Conservation (phyloP, 2,329 filamentous ascomycete genomes). For the Cercospora sp. region DNA sequence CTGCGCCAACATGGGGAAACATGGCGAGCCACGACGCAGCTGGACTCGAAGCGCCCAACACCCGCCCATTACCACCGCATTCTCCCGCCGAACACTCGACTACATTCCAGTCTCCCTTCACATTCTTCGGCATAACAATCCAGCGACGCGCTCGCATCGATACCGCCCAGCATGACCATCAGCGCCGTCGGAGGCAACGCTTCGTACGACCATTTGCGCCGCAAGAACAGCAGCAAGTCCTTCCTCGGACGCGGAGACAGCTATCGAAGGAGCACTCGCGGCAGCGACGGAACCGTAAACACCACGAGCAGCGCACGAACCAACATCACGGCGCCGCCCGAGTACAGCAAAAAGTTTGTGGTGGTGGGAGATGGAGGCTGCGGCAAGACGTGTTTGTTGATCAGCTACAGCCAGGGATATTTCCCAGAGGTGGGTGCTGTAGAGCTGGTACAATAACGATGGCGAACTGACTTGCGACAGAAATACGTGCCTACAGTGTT, state of each 20-base stretch:
- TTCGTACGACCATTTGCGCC: conserved; percentile 59
- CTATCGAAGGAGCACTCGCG: conserved; percentile 43
- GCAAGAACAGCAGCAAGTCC: conserved; percentile 51
- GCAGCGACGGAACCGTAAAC: conserved; percentile 87
- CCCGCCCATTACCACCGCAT: neutral
- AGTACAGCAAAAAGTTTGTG: conserved; percentile 98
- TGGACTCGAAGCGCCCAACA: neutral
- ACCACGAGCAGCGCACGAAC: conserved; percentile 76
- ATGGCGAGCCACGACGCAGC: neutral
- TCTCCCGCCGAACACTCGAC: neutral
- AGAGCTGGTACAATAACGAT: conserved; percentile 8
- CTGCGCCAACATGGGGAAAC: neutral
- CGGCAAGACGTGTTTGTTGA: conserved; percentile 96
- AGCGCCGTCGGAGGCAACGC: conserved; percentile 37
- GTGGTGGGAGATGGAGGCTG: conserved; percentile 97
- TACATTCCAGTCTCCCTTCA: conserved; percentile 13
- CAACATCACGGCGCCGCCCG: conserved; percentile 82
- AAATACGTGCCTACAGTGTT: conserved; percentile 99
- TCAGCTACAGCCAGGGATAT: conserved; percentile 98
- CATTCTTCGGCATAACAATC: conserved; percentile 17
- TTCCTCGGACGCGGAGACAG: conserved; percentile 39
- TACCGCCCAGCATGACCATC: conserved; percentile 35
- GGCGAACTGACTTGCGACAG: conserved; percentile 50
- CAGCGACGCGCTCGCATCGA: neutral
- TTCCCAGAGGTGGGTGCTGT: conserved; percentile 79